Conservation (phyloP, 352 stramenopile genomes). For the Blastocystis sp. region DNA sequence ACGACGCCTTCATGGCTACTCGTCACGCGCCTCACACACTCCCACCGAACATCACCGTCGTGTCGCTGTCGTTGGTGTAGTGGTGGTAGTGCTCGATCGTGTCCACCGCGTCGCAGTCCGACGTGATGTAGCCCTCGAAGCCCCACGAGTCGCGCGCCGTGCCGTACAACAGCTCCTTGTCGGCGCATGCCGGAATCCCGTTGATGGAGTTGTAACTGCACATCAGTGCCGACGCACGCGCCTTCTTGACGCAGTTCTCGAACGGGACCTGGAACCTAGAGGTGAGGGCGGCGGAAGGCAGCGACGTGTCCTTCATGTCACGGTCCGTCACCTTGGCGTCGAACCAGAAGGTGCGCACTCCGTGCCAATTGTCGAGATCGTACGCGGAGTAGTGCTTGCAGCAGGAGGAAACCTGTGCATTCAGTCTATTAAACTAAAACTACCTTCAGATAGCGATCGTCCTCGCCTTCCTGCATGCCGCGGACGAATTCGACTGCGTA, state of each 20-base stretch:
- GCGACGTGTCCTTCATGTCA: constrained; percentile 90
- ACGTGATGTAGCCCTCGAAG: constrained; percentile 93
- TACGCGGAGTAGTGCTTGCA: constrained; percentile 92
- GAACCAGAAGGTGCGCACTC: constrained; percentile 85
- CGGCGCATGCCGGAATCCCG: constrained; percentile 88
- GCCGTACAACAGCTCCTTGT: constrained; percentile 82
- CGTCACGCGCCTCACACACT: neutral
- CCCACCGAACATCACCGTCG: constrained; percentile 33
- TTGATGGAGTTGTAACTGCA: constrained; percentile 95
- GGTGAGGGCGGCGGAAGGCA: constrained; percentile 78
- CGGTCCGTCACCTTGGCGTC: constrained; percentile 85
- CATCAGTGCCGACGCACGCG: constrained; percentile 87
- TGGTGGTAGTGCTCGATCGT: constrained; percentile 83
- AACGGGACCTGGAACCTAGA: constrained; percentile 77
- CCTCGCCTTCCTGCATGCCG: constrained; percentile 83
- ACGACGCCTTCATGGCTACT: constrained; percentile 80
- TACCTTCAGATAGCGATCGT: constrained; percentile 81
- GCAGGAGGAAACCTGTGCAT: constrained; percentile 85
- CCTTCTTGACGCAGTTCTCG: constrained; percentile 83
- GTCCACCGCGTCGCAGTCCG: constrained; percentile 88
- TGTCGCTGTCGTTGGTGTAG: constrained; percentile 79
- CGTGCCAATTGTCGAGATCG: constrained; percentile 81
- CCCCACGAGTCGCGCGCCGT: constrained; percentile 82
- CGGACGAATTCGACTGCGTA: constrained; percentile 88
- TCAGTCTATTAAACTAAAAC: too few species aligned